Evolutionary conservation across 768 basidiomycete genomes (phyloP).

Genomic region (Candolleomyces efflorescens): DNA sequence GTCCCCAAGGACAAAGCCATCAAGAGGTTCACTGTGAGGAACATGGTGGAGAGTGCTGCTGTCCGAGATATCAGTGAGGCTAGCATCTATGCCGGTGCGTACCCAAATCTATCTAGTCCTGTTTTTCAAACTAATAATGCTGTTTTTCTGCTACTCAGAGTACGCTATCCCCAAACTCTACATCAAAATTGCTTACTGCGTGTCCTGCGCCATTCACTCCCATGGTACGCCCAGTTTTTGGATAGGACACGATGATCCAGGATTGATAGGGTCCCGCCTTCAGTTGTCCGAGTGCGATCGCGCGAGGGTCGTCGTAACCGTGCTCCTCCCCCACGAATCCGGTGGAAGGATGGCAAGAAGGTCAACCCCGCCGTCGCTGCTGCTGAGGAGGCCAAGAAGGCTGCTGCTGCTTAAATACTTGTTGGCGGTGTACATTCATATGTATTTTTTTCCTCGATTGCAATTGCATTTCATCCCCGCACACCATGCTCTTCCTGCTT

Average conservation of each 20-base stretch:
- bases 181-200: slow-evolving; percentile 98
- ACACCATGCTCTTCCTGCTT: background rate
- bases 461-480: background rate
- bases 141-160: slow-evolving; percentile 44
- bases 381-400: slow-evolving; percentile 79
- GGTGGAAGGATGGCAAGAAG: slow-evolving; percentile 96
- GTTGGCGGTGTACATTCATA: background rate
- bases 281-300: slow-evolving; percentile 98
- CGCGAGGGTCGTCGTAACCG: slow-evolving; percentile 95
- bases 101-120: background rate
- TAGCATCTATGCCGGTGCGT: slow-evolving; percentile 83
- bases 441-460: slow-evolving; percentile 1
- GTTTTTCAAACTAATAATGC: background rate
- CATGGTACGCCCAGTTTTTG: slow-evolving; percentile 62
- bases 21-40: slow-evolving; percentile 98
- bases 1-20: slow-evolving; percentile 99
- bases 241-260: background rate
- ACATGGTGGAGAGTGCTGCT: slow-evolving; percentile 99
- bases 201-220: slow-evolving; percentile 98
- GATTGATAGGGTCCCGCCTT: background rate
- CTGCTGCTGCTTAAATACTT: slow-evolving; percentile 37
- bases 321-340: slow-evolving; percentile 90
- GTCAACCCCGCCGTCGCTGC: slow-evolving; percentile 94
- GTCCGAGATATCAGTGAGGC: slow-evolving; percentile 97
- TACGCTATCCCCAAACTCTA: slow-evolving; percentile 96